Evolutionary conservation across 1,284 basidiomycete species (phyloP), one percentile per base, ranked within the genome.

Genomic region (Cryptococcus sp.): DNA sequence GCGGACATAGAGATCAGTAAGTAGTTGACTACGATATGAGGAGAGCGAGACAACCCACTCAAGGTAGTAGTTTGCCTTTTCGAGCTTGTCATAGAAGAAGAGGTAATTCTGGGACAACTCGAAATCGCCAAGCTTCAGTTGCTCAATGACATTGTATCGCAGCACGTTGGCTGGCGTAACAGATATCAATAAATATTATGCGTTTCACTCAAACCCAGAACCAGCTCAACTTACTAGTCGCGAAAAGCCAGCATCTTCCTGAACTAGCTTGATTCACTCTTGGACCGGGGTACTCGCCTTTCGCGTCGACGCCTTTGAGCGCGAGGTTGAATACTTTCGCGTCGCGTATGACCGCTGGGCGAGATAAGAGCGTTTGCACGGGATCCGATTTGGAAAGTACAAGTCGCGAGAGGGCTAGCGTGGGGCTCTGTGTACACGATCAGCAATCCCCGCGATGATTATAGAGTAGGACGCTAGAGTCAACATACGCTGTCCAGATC

Each of bases 1-100:
- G 39, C 53, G 22, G 29, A 16, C 20, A 16, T 7, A 13, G 23
- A n/a, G 40, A 46, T 39, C 19, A 37, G 22, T 16, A 10, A 10
- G 29, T 34, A 34, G 8, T 34, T 13, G 2, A 34, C 8, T 34
- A 13, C 29, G 29, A 34, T 34, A 34, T 10, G 29, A 17, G 23
- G 29, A 8, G 10, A 37, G 16, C n/a, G 44, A 4, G 29, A 11
- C 87, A 80, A 67, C 73, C 61, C 43, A 72, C 79, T 98, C 94
- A 23, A 98, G 86, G 78, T 90, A 96, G 80, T 90, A 94, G 81
- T 98, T 97, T 54, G 88, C 83, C 79, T 96, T 96, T 81, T 96
- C 93, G 51, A 96, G 83, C 80, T 94, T 94, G 79, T 95, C 92
- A 82, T 88, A 94, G 82, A 95, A 93, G 83, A 91, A 93, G 19